These are phyloP conservation scores for Kwoniella pini DNA, from an alignment of 768 basidiomycete genomes.

Conservation along the genomic window DNA sequence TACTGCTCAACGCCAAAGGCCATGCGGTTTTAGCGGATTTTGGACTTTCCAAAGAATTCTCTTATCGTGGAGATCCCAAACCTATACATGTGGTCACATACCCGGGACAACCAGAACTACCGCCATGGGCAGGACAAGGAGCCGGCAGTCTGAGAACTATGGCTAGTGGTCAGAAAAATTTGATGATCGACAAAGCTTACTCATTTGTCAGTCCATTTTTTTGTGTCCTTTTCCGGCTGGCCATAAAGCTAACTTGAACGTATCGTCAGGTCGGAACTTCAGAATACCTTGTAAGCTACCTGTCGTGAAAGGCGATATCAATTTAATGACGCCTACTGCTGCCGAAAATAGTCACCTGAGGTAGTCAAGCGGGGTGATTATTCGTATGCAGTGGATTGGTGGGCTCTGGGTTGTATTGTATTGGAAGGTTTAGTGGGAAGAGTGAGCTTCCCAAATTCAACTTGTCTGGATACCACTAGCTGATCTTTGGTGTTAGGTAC, in stretches of 20 bases:
- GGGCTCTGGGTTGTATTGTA: constrained; percentile 96
- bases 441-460: constrained; percentile 61
- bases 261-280: constrained; percentile 35
- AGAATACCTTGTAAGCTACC: constrained; percentile 46
- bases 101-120: constrained; percentile 26
- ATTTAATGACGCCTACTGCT: background rate
- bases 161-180: constrained; percentile 15
- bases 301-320: too few species aligned
- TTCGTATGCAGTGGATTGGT: constrained; percentile 70
- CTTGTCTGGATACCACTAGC: background rate
- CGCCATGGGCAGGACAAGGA: constrained; percentile 42
- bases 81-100: constrained; percentile 32
- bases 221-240: background rate
- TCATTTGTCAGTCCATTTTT: constrained; percentile 35
- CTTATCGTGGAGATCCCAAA: constrained; percentile 38
- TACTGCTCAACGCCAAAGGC: constrained; percentile 88
- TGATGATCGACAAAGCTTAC: constrained; percentile 34
- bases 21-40: constrained; percentile 98
- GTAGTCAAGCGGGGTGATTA: constrained; percentile 73
- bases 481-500: constrained; percentile 24
- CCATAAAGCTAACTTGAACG: background rate
- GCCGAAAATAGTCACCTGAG: constrained; percentile 68
- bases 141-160: constrained; percentile 24
- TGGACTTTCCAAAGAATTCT: constrained; percentile 58
- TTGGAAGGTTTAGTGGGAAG: constrained; percentile 97